Base-by-base conservation (phyloP, 768 basidiomycete species). In the Podaxis mareebaensis region DNA sequence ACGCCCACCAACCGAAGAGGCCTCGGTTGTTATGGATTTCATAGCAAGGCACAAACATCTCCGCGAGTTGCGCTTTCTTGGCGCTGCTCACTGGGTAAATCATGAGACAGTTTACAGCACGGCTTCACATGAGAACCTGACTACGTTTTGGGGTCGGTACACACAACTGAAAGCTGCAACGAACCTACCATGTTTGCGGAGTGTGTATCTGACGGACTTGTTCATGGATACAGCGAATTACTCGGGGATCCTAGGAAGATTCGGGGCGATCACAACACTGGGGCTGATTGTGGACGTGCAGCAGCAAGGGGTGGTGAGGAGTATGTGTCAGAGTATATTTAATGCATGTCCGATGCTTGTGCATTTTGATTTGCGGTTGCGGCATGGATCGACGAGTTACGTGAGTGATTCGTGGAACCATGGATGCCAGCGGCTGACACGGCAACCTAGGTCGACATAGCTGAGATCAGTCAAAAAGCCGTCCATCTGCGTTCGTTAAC, bases 261-360 rank as follows among this genome's bases (percentile, higher is more conserved):
- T 58, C 44, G 28, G 28, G 28, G 39, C 11, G 4, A 58, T 58
- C 24, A 58, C 56, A 17, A 58, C 39, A 13, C n/a, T 58, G 15
- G 56, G 56, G 13, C 7, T 58, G 40, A 58, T 58, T 24, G 56
- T 58, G 20, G 56, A 58, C 28, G 28, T 28, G 42, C 56, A 58
- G 42, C 56, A 58, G 12, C 56, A 58, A 24, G 39, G 51, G 26
- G 3, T 53, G 26, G 40, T 53, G 6, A 28, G 42, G 40, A 33
- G 8, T 28, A 36, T 58, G 58, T 58, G 58, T 22, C 58, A 58
- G 20, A 58, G 46, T 58, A 58, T 49, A 30, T 58, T 58, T 38
- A 44, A 58, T 3, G 58, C 44, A 4, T 58, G 44, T 36, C 58
- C 58, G 8, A 33, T 36, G 58, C n/a, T 58, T 17, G 58, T 58